These are phyloP conservation scores for Sarcomyxa edulis DNA, from an alignment of 768 basidiomycete species.

Conservation along the genomic window DNA sequence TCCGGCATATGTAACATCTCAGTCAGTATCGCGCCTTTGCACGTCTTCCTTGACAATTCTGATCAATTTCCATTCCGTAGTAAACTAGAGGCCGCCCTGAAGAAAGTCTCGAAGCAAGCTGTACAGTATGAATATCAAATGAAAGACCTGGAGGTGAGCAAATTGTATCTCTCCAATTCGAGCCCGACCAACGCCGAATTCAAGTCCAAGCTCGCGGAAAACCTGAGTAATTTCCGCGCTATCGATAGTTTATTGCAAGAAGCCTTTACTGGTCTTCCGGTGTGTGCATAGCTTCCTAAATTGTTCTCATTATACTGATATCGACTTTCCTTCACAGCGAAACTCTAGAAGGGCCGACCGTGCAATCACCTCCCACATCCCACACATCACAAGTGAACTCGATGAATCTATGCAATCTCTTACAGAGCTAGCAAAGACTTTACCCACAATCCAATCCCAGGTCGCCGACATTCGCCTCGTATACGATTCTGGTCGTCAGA, in stretches of 20 bases:
- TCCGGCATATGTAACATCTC: too few species aligned
- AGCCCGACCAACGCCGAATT: constrained; percentile 4
- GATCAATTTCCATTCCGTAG: too few species aligned
- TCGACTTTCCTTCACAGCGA: constrained; percentile 31
- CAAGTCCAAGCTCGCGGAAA: constrained; percentile 62
- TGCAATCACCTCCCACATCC: constrained; percentile 53
- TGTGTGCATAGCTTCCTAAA: constrained; percentile 20
- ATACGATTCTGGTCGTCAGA: constrained; percentile 67
- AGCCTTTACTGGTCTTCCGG: constrained; percentile 56
- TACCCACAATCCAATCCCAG: constrained; percentile 60
- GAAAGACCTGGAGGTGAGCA: constrained; percentile 54
- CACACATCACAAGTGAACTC: constrained; percentile 55
- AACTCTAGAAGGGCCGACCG: constrained; percentile 55
- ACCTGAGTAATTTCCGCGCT: constrained; percentile 69
- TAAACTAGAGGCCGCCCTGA: constrained; percentile 42
- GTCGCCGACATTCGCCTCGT: constrained; percentile 57
- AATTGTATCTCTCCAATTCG: constrained; percentile 3
- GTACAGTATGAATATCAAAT: constrained; percentile 49
- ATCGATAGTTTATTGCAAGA: constrained; percentile 68
- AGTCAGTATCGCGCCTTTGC: too few species aligned
- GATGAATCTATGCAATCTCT: constrained; percentile 57
- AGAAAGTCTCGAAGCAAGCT: constrained; percentile 40
- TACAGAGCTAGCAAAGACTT: constrained; percentile 46
- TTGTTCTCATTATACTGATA: not conserved
- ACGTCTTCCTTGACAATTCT: too few species aligned